Conservation (phyloP, 805 yeast genomes). For the Lachancea nothofagi region DNA sequence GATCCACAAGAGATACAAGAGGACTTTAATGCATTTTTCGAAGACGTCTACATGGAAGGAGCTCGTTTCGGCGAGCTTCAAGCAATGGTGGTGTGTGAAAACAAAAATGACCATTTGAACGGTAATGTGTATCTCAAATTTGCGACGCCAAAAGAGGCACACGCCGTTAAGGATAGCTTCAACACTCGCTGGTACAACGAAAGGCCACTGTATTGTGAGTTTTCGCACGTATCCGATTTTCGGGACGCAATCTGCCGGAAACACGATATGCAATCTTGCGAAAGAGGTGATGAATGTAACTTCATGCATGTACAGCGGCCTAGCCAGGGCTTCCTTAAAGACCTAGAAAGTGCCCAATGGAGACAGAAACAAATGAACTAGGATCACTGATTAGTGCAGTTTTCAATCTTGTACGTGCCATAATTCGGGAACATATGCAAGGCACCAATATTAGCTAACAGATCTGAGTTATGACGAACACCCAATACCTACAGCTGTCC, state of each 20-base stretch:
- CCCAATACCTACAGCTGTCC: too few relatives aligned
- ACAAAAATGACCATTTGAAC: slow-evolving; percentile 70
- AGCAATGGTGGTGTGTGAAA: slow-evolving; percentile 72
- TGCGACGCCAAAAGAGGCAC: slow-evolving; percentile 50
- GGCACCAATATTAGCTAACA: too few relatives aligned
- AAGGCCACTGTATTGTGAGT: slow-evolving; percentile 72
- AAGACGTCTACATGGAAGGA: slow-evolving; percentile 65
- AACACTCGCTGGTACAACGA: slow-evolving; percentile 79
- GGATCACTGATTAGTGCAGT: too few relatives aligned
- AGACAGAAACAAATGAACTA: slow-evolving; percentile 7
- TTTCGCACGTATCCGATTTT: slow-evolving; percentile 67
- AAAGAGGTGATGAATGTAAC: slow-evolving; percentile 80
- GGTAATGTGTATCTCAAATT: slow-evolving; percentile 82
- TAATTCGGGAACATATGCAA: too few relatives aligned
- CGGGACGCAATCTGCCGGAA: slow-evolving; percentile 72
- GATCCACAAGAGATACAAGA: slow-evolving; percentile 35
- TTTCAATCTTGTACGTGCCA: too few relatives aligned
- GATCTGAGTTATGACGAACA: too few relatives aligned
- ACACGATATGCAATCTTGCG: slow-evolving; percentile 57
- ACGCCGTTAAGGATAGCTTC: slow-evolving; percentile 51
- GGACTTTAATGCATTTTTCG: slow-evolving; percentile 56
- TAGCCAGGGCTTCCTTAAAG: slow-evolving; percentile 36
- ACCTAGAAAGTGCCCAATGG: slow-evolving; percentile 40
- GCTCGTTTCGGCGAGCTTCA: slow-evolving; percentile 47
- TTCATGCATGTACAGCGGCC: slow-evolving; percentile 76